phyloP scores from a whole-genome alignment of 345 rosid genomes.

The Rhodamnia rubescens region DNA sequence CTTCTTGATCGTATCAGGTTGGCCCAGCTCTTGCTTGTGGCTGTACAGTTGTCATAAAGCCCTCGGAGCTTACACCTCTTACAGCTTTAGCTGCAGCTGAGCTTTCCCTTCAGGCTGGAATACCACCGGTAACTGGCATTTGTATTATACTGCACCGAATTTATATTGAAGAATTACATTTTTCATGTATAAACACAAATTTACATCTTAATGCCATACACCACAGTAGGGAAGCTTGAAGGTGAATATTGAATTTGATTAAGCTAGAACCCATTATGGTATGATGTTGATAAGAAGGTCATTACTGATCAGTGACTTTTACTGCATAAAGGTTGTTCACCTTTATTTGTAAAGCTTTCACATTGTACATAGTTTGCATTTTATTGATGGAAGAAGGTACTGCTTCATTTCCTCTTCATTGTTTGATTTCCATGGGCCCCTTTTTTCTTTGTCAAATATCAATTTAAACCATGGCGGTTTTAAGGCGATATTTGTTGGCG shows the following conservation, averaged over 20 bases:
- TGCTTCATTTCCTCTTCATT: neutral
- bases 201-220: neutral
- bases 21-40: slow-evolving; percentile 99
- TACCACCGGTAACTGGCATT: slow-evolving; percentile 65
- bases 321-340: neutral
- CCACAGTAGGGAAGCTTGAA: neutral
- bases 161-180: neutral
- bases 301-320: neutral
- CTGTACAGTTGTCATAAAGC: slow-evolving; percentile 91
- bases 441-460: neutral
- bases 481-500: neutral
- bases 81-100: slow-evolving; percentile 94
- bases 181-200: neutral
- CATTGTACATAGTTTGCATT: neutral
- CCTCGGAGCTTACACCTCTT: slow-evolving; percentile 93
- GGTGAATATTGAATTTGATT: neutral
- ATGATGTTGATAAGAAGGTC: neutral
- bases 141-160: neutral
- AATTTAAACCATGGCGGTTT: neutral
- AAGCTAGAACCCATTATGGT: neutral
- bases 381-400: neutral
- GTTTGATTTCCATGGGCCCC: neutral
- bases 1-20: slow-evolving; percentile 37
- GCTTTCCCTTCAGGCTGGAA: slow-evolving; percentile 95
- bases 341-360: neutral